Percentiles rank a stretch among this genome's conserved stretches.
Evolutionary conservation across 176 grass and related monocot species (phyloP).

Genomic region (Eleusine indica): DNA sequence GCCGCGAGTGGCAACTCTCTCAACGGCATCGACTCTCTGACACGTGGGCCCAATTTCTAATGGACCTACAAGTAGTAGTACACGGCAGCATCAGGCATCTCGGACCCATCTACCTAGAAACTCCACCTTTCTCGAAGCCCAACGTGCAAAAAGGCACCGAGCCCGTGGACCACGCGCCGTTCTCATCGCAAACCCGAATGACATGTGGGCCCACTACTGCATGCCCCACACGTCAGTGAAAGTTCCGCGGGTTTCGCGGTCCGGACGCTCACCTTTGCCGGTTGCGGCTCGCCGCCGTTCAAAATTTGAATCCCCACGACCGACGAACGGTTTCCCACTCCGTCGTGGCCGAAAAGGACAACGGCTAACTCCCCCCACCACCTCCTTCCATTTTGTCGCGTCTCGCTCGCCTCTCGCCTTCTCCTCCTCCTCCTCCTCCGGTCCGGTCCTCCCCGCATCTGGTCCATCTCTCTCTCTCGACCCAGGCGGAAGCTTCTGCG

Average conservation of each 20-base stretch:
- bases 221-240: background rate
- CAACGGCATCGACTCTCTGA: background rate
- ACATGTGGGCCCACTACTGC: background rate
- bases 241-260: background rate
- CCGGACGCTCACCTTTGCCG: slow-evolving; percentile 16
- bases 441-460: too few relatives aligned
- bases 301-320: slow-evolving; percentile 56
- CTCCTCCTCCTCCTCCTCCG: background rate
- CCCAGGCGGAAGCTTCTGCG: background rate
- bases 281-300: slow-evolving; percentile 43
- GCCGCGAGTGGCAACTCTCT: too few relatives aligned
- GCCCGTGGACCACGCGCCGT: background rate
- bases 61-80: background rate
- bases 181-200: background rate
- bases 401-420: background rate
- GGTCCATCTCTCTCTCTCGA: background rate
- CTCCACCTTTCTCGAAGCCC: slow-evolving; percentile 21
- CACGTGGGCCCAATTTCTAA: background rate
- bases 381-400: slow-evolving; percentile 41
- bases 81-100: background rate
- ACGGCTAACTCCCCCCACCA: slow-evolving; percentile 48
- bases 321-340: background rate
- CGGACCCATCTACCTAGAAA: slow-evolving; percentile 12
- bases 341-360: slow-evolving; percentile 52
- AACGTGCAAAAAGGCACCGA: background rate